These are phyloP conservation scores for Fraxinus excelsior DNA, from an alignment of 257 asterid genomes.

Conservation along the genomic window DNA sequence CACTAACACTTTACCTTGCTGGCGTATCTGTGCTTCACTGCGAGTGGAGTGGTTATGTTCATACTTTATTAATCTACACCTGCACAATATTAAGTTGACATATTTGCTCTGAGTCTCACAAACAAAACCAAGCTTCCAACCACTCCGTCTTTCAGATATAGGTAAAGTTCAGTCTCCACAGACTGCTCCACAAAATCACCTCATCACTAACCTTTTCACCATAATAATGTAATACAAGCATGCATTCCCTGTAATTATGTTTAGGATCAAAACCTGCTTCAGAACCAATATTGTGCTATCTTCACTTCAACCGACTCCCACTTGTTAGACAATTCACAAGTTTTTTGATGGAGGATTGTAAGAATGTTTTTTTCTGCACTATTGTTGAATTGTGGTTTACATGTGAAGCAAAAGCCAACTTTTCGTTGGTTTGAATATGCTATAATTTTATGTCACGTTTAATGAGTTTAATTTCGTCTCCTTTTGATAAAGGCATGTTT, in stretches of 20 bases:
- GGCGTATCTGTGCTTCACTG: neutral
- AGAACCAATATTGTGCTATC: neutral
- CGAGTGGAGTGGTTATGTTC: neutral
- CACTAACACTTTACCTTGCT: neutral
- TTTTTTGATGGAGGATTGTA: conserved; percentile 23
- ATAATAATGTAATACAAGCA: neutral
- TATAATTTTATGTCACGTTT: neutral
- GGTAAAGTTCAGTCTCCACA: no score
- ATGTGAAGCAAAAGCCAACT: conserved; percentile 23
- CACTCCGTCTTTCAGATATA: neutral
- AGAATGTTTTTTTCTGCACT: neutral
- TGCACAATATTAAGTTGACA: neutral
- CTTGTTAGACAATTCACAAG: conserved; percentile 23
- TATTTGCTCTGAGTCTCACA: neutral
- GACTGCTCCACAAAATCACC: neutral
- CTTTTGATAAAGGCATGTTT: conserved; percentile 9
- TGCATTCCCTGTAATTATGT: neutral
- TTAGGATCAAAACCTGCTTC: neutral
- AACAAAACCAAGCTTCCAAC: neutral
- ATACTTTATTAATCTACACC: neutral
- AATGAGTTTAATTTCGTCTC: conserved; percentile 23
- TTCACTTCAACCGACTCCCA: neutral
- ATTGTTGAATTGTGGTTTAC: neutral
- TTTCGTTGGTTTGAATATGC: neutral
- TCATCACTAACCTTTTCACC: neutral